phyloP scores from a whole-genome alignment of 2,329 filamentous ascomycete genomes.

The Nothophaeocryptopus gaeumannii region DNA sequence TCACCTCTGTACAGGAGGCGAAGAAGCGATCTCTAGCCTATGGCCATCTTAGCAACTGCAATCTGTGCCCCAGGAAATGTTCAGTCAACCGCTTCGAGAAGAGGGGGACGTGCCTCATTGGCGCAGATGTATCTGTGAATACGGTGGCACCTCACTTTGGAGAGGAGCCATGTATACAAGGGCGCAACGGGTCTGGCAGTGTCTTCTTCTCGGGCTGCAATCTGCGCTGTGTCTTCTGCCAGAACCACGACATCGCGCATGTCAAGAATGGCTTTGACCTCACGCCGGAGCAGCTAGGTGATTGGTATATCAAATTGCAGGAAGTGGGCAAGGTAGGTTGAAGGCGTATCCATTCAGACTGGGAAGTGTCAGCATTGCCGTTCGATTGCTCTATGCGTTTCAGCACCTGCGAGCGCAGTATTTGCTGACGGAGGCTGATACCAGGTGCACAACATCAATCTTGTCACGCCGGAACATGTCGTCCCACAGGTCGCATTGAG shows the following conservation, averaged over 20 bases:
- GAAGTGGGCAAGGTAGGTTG: constrained; percentile 48
- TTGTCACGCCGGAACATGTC: constrained; percentile 82
- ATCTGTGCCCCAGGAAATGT: constrained; percentile 74
- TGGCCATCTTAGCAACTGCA: constrained; percentile 73
- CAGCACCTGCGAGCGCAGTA: no score
- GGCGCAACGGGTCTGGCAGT: constrained; percentile 73
- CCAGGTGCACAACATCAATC: constrained; percentile 82
- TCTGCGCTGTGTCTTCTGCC: constrained; percentile 70
- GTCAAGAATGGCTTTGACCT: constrained; percentile 77
- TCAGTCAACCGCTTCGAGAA: constrained; percentile 77
- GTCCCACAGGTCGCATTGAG: constrained; percentile 77
- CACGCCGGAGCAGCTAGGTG: constrained; percentile 72
- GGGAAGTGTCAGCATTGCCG: no score
- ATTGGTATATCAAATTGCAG: constrained; percentile 82
- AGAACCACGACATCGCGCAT: constrained; percentile 82
- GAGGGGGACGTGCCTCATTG: constrained; percentile 75
- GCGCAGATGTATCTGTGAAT: constrained; percentile 72
- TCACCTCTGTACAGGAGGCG: constrained; percentile 65
- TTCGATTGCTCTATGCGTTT: no score
- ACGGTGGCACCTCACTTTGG: constrained; percentile 84
- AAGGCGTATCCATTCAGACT: no score
- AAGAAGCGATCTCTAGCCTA: constrained; percentile 73
- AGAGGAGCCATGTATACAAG: constrained; percentile 79
- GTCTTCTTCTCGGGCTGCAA: constrained; percentile 82
- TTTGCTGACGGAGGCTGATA: constrained; percentile 70